Base-by-base conservation (phyloP, 768 basidiomycete genomes). In the Nidularia sp. region DNA sequence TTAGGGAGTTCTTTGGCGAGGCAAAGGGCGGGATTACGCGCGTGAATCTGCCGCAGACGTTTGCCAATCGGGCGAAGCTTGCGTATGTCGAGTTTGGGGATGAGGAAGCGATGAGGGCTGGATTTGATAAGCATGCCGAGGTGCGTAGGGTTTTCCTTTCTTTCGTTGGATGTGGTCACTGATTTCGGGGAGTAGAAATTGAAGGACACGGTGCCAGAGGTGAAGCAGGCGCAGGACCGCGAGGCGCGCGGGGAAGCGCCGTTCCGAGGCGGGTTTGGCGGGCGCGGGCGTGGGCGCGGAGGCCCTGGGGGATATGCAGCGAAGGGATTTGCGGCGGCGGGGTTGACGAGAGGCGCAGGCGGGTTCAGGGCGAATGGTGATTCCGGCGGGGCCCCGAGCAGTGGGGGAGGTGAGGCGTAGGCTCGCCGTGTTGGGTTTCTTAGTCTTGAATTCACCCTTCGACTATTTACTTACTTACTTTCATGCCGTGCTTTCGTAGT, bases 81-180 rank as follows among this genome's bases (percentile, higher is more conserved):
- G 90, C 85, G 1, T 97, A 93, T 62, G 82, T 97, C 49, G 94
- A 96, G 62, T 97, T 96, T 67, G 87, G 83, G 3, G 89, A 91
- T 59, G 92, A 95, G 60, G 89, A 88, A 45, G 75, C 84, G 7
- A 90, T 94, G 89, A 89, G 83, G 59, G 79, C 75, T 15, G 93
- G 87, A 0, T 70, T 95, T 18, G 84, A 81, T 52, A 88, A 84
- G 60, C 86, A 90, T 56, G 79, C 77, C 25, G 84, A 85, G 67
- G 92, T 93, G 56, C 53, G 78, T 68, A 22, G 13, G 31, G 34
- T 25, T 29, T 41, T 41, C 48, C 50, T 29, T 34, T 6, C 10
- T 45, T 51, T 51, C 56, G 33, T 34, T 18, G 22, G 6, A 36
- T 34, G 39, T 51, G 22, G 52, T 54, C 31, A 32, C 55, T 65